phyloP scores from a whole-genome alignment of 208 protist genomes.

The Leishmania tropica region DNA sequence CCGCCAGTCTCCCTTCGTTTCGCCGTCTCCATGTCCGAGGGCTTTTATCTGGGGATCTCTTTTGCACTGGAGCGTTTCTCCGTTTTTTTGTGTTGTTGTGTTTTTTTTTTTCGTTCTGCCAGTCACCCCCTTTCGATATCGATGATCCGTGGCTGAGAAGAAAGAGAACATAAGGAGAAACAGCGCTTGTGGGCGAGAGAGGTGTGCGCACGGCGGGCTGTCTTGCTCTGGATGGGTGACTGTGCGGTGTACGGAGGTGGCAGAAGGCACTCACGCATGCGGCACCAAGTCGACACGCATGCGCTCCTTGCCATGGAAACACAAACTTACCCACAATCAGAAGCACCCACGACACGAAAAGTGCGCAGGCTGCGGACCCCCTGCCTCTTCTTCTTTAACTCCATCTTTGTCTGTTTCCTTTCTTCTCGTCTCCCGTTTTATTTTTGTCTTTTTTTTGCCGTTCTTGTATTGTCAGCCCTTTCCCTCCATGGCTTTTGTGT shows the following conservation, averaged over 20 bases:
- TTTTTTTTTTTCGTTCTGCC: background rate
- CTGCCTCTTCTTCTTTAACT: slow-evolving; percentile 13
- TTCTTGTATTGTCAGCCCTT: background rate
- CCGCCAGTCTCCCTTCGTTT: background rate
- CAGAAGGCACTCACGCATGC: background rate
- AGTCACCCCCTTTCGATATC: background rate
- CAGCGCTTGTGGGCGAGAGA: background rate
- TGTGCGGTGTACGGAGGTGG: background rate
- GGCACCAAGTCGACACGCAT: background rate
- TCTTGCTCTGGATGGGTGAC: background rate
- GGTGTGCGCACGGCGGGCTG: too few relatives aligned
- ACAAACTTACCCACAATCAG: background rate
- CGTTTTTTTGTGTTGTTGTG: background rate
- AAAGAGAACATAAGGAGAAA: background rate
- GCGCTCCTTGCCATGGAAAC: background rate
- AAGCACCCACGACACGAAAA: background rate
- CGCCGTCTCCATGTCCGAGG: background rate
- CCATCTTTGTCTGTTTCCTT: slow-evolving; percentile 11
- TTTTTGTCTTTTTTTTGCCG: background rate
- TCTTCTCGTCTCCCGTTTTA: background rate
- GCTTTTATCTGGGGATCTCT: background rate
- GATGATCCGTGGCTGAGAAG: background rate
- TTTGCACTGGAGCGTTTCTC: background rate
- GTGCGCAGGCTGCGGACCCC: background rate
- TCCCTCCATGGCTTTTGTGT: background rate